Conservation (phyloP, 768 basidiomycete genomes). For the Suillus paluster region DNA sequence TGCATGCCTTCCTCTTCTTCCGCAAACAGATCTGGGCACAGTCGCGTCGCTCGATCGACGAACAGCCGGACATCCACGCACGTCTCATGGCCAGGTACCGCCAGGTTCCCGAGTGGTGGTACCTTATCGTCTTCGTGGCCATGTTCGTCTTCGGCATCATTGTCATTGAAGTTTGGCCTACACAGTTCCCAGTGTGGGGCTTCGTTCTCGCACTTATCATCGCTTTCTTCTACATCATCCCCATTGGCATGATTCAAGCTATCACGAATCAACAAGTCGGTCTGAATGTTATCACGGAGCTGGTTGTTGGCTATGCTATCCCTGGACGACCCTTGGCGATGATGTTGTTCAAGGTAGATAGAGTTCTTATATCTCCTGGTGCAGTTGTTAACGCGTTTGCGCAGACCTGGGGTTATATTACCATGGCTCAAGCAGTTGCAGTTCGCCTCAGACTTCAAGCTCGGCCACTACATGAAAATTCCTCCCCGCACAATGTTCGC, state of each 20-base stretch:
- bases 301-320: slow-evolving; percentile 62
- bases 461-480: slow-evolving; percentile 76
- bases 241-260: slow-evolving; percentile 77
- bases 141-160: slow-evolving; percentile 67
- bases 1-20: slow-evolving; percentile 55
- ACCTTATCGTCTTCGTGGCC: slow-evolving; percentile 44
- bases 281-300: slow-evolving; percentile 71
- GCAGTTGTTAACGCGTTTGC: slow-evolving; percentile 18
- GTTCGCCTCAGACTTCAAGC: slow-evolving; percentile 76
- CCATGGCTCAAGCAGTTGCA: slow-evolving; percentile 68
- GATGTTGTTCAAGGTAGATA: slow-evolving; percentile 77
- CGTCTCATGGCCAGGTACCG: slow-evolving; percentile 62
- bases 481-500: slow-evolving; percentile 71
- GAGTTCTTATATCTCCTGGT: slow-evolving; percentile 14
- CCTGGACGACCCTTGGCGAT: slow-evolving; percentile 73
- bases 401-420: slow-evolving; percentile 68
- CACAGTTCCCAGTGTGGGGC: slow-evolving; percentile 49
- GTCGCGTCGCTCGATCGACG: slow-evolving; percentile 52
- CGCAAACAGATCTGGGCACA: slow-evolving; percentile 60
- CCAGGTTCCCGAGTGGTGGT: slow-evolving; percentile 69
- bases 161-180: slow-evolving; percentile 67
- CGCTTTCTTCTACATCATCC: slow-evolving; percentile 70
- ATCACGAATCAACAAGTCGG: slow-evolving; percentile 82
- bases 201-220: slow-evolving; percentile 47
- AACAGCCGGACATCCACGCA: slow-evolving; percentile 64